Evolutionary conservation across 2,329 filamentous ascomycete genomes (phyloP), one percentile per base, ranked within the genome.

Genomic region (Parascedosporium putredinis): DNA sequence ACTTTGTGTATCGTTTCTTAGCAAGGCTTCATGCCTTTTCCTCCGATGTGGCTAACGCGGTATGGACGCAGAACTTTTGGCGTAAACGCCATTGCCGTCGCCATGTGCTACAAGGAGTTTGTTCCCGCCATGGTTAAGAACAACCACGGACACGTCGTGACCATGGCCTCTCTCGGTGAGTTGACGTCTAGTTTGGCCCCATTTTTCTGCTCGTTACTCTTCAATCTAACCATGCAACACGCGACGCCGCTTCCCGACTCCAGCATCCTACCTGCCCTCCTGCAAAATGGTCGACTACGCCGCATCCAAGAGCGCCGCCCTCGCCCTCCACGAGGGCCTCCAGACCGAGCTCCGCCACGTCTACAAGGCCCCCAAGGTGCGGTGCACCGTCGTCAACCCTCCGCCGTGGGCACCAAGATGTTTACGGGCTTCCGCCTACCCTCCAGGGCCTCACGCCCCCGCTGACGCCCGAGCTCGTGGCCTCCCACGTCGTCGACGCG

Each of bases 61-160:
- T 31, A 31, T 31, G 12, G 27, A 6, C 12, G 18, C 18, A 53
- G 52, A 18, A 77, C 75, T 51, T 81, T 83, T 61, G 72, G 73
- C 46, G 74, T 83, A 51, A 83, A 82, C 60, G 67, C 73, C 0
- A 60, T 81, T 14, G 64, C 72, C 0, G 77, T 81, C 62, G 78
- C 78, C 63, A 74, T 71, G 64, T 67, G 79, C 10, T 62, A 71
- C 1, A 73, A 75, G 55, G 68, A 76, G 48, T 81, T 81, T 61
- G 63, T 83, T 2, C 78, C 78, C 0, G 56, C 62, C 36, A 78
- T 83, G 67, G 62, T 77, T 31, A 56, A 60, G 10, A 57, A 57
- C 2, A 78, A 81, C 60, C 78, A 82, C 62, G 78, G 79, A 20
- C 78, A 79, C 67, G 59, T 83, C 42, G 74, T 82, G 36, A 80